These are phyloP conservation scores for Leishmania aethiopica DNA, from an alignment of 208 protist species.

Conservation along the genomic window DNA sequence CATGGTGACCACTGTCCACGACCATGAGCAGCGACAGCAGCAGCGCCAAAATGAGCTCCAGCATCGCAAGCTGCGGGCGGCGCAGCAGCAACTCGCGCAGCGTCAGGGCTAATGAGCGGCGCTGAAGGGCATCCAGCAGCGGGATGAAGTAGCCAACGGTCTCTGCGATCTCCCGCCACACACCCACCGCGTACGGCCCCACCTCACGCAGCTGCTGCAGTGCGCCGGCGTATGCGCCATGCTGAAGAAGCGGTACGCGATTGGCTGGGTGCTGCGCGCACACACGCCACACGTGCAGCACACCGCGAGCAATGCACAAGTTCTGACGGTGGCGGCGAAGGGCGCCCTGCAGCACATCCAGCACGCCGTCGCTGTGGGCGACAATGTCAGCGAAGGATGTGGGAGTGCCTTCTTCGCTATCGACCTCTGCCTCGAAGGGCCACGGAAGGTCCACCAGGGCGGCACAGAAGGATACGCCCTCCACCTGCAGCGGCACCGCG, in stretches of 20 bases:
- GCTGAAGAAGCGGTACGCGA: conserved; percentile 33
- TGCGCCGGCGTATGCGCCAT: conserved; percentile 46
- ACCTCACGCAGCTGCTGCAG: conserved; percentile 21
- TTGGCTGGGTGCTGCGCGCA: conserved; percentile 50
- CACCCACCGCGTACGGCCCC: conserved; percentile 22
- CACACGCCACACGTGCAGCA: conserved; percentile 43
- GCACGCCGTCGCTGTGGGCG: conserved; percentile 53
- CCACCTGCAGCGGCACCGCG: conserved; percentile 35
- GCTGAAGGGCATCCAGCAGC: conserved; percentile 60
- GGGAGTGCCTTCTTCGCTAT: background rate
- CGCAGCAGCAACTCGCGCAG: conserved; percentile 44
- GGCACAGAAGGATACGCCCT: conserved; percentile 43
- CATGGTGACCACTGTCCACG: background rate
- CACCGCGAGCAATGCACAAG: conserved; percentile 37
- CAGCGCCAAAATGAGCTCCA: conserved; percentile 45
- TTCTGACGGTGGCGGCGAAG: conserved; percentile 30
- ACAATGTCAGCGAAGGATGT: conserved; percentile 47
- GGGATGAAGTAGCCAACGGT: conserved; percentile 50
- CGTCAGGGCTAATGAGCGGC: conserved; percentile 45
- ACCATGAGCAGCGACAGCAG: conserved; percentile 33
- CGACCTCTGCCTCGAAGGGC: conserved; percentile 7
- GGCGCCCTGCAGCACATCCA: conserved; percentile 38
- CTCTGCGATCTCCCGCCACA: conserved; percentile 50
- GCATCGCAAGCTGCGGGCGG: conserved; percentile 36
- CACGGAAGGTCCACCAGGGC: conserved; percentile 41